phyloP scores from a whole-genome alignment of 1,139 yeast genomes.

The Candida smagusa region DNA sequence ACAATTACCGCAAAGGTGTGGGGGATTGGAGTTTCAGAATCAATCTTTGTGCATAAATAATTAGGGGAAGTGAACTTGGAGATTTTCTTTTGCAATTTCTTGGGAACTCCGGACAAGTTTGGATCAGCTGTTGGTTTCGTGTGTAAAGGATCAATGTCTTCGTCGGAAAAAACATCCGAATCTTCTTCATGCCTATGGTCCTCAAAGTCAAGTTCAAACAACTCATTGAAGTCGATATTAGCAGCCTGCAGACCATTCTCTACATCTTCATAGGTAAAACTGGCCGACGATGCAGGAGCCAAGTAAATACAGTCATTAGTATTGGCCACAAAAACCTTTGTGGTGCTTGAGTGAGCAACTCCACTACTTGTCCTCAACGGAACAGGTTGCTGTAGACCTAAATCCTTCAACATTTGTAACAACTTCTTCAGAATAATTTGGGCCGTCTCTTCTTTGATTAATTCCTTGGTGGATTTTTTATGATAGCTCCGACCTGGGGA shows the following conservation, averaged over 20 bases:
- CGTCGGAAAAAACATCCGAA: constrained; percentile 9
- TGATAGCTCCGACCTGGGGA: constrained; percentile 4
- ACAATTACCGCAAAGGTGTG: constrained; percentile 46
- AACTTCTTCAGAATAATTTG: constrained; percentile 38
- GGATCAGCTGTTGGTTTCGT: constrained; percentile 7
- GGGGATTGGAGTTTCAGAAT: constrained; percentile 42
- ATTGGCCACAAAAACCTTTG: constrained; percentile 37
- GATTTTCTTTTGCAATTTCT: constrained; percentile 12
- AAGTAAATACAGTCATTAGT: constrained; percentile 41
- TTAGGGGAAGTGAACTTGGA: constrained; percentile 33
- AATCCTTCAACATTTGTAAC: constrained; percentile 27
- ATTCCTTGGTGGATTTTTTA: constrained; percentile 35
- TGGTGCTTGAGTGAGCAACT: constrained; percentile 17
- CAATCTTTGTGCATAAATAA: constrained; percentile 39
- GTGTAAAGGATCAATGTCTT: constrained; percentile 8
- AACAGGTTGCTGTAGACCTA: constrained; percentile 42
- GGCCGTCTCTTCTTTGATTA: constrained; percentile 34
- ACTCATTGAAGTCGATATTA: constrained; percentile 8
- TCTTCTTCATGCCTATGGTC: constrained; percentile 7
- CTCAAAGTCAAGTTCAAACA: constrained; percentile 8
- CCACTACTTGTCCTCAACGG: constrained; percentile 29
- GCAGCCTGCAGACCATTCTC: constrained; percentile 29
- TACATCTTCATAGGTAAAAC: constrained; percentile 45
- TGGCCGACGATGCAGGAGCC: constrained; percentile 41
- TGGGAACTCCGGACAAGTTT: constrained; percentile 9